Base-by-base conservation (phyloP, 345 rosid species). In the Aquilaria yunnanensis region DNA sequence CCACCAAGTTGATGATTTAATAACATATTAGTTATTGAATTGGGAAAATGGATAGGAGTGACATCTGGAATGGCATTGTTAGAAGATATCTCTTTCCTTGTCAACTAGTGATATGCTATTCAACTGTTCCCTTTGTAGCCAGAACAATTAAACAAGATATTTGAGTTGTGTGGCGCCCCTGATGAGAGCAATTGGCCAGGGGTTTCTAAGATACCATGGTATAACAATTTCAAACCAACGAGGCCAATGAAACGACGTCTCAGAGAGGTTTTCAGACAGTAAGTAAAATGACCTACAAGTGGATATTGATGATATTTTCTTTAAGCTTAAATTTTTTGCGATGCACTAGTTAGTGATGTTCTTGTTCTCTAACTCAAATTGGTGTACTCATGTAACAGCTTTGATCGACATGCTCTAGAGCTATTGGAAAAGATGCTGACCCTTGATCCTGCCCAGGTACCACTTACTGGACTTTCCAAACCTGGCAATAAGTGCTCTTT, bases 331-430 rank as follows among this genome's bases (percentile, higher is more conserved):
- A 11, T 9, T 29, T 55, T 55, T 55, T 9, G 23, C 23, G 23
- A 23, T 23, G 23, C 23, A 23, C 23, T 23, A 23, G 23, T 23
- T 23, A 23, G 23, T 23, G 23, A 23, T 23, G 23, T 23, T 23
- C 23, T 23, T 23, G 23, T 23, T 23, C 23, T 23, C 23, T 23
- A 23, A 23, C 23, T 16, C 23, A 16, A 16, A 16, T 16, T 14
- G 31, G 32, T 55, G 2, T 49, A 32, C 32, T 37, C 30, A 54
- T 68, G 29, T 52, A 7, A 51, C 23, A 86, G 92, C 67, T 89
- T 89, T 77, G 97, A 90, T 63, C 90, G 92, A 13, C 88, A 87
- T 80, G 98, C 98, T 69, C 76, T 93, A 81, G 97, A 93, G 65
- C 78, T 93, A 65, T 70, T 93, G 61, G 98, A 93, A 73, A 84